Evolutionary conservation across 2,329 filamentous ascomycete species (phyloP).

Genomic region (Ophiostoma quercus): DNA sequence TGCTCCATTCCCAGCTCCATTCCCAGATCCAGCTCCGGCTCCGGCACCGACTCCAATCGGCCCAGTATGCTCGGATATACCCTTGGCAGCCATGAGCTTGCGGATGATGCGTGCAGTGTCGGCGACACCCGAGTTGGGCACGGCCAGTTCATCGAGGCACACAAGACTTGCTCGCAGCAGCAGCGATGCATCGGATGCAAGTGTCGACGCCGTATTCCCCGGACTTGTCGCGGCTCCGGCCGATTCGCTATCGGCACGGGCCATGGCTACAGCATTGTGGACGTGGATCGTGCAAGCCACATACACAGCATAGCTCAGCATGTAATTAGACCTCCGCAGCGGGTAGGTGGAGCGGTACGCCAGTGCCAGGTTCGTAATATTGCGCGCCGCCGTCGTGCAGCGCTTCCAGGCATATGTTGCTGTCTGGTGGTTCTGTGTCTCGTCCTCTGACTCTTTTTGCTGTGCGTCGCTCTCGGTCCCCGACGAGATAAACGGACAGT

Average conservation of each 20-base stretch:
- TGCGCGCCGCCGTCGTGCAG: constrained; percentile 36
- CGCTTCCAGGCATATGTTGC: constrained; percentile 29
- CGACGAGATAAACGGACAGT: constrained; percentile 37
- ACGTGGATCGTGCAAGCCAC: constrained; percentile 41
- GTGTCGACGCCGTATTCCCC: not conserved
- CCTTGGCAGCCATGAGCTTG: constrained; percentile 24
- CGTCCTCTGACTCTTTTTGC: not conserved
- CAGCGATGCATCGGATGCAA: constrained; percentile 1
- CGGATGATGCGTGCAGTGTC: constrained; percentile 23
- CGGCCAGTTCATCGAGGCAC: constrained; percentile 34
- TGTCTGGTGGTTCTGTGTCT: not conserved
- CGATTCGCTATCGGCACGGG: constrained; percentile 16
- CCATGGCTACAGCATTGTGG: constrained; percentile 34
- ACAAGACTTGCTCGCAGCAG: constrained; percentile 31
- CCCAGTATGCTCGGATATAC: constrained; percentile 16
- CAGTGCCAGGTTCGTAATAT: constrained; percentile 35
- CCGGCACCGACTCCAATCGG: not conserved
- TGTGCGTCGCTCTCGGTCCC: not conserved
- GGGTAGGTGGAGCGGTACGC: constrained; percentile 34
- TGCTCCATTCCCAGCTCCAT: not conserved
- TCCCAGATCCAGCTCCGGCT: not conserved
- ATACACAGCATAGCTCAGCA: constrained; percentile 38
- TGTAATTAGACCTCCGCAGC: constrained; percentile 35
- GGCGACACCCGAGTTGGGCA: constrained; percentile 30
- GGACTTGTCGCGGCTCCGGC: not conserved